phyloP scores from a whole-genome alignment of 257 asterid genomes.

The Scutellaria barbata region DNA sequence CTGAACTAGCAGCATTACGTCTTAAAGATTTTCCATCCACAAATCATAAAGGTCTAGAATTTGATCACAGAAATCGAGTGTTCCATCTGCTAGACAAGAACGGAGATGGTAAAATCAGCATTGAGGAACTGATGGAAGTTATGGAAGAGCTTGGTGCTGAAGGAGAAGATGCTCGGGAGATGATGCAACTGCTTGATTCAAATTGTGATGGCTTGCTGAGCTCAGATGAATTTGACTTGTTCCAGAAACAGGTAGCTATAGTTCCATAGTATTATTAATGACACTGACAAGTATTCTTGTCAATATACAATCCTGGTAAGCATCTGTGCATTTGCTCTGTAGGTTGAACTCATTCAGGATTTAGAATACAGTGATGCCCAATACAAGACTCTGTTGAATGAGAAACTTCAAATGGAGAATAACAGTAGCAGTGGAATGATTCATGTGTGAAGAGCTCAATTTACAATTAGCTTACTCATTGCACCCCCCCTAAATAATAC shows the following conservation, averaged over 20 bases:
- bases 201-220: constrained; percentile 91
- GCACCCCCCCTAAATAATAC: too few relatives aligned
- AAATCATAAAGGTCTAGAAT: constrained; percentile 53
- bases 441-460: constrained; percentile 35
- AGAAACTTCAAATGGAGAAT: constrained; percentile 68
- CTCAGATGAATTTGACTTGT: constrained; percentile 82
- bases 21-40: constrained; percentile 75
- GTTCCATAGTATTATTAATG: background rate
- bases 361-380: constrained; percentile 72
- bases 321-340: constrained; percentile 26
- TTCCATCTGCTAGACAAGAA: constrained; percentile 91
- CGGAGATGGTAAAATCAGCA: constrained; percentile 93
- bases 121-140: constrained; percentile 93
- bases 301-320: background rate
- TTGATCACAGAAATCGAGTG: constrained; percentile 60
- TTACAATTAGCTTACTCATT: too few relatives aligned
- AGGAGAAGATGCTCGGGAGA: constrained; percentile 94
- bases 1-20: constrained; percentile 89
- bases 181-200: constrained; percentile 91
- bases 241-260: constrained; percentile 75
- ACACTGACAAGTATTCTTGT: background rate
- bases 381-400: constrained; percentile 66
- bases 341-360: constrained; percentile 72
- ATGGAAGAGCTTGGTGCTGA: constrained; percentile 96
- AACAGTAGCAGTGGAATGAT: constrained; percentile 41